Evolutionary conservation across 805 yeast genomes (phyloP).

Genomic region (Wickerhamiella qilinensis): DNA sequence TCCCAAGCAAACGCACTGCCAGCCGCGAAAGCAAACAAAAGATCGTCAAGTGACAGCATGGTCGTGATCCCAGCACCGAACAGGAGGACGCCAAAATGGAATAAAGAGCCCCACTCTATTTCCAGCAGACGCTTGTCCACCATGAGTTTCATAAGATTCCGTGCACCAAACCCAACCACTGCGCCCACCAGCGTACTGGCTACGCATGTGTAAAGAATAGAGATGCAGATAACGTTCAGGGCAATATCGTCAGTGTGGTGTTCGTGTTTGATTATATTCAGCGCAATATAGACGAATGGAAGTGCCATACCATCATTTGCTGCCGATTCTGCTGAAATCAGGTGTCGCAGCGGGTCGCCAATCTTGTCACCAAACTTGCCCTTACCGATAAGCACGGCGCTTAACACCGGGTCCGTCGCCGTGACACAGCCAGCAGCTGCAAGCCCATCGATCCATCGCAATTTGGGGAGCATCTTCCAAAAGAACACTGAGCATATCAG

Average conservation of each 20-base stretch:
- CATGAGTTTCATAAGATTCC: constrained; percentile 37
- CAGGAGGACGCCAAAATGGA: constrained; percentile 65
- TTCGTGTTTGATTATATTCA: constrained; percentile 33
- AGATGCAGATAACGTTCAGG: constrained; percentile 44
- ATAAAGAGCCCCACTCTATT: constrained; percentile 44
- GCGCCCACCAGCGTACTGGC: constrained; percentile 44
- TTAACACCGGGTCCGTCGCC: constrained; percentile 63
- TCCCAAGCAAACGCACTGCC: constrained; percentile 65
- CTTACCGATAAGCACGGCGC: constrained; percentile 50
- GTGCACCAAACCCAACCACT: constrained; percentile 33
- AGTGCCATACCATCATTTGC: constrained; percentile 50
- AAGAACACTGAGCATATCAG: constrained; percentile 44
- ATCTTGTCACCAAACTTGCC: constrained; percentile 50
- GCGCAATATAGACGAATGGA: constrained; percentile 50
- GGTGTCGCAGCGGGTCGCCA: constrained; percentile 44
- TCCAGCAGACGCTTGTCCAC: constrained; percentile 36
- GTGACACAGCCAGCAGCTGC: constrained; percentile 56
- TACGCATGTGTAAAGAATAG: constrained; percentile 46
- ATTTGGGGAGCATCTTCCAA: constrained; percentile 43
- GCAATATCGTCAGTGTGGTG: constrained; percentile 34
- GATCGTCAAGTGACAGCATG: constrained; percentile 53
- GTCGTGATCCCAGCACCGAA: constrained; percentile 49
- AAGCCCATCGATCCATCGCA: constrained; percentile 38
- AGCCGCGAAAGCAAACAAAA: constrained; percentile 56
- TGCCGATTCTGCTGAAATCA: constrained; percentile 56